Conservation (phyloP, 2,329 filamentous ascomycete species). For the Colletotrichum musae region DNA sequence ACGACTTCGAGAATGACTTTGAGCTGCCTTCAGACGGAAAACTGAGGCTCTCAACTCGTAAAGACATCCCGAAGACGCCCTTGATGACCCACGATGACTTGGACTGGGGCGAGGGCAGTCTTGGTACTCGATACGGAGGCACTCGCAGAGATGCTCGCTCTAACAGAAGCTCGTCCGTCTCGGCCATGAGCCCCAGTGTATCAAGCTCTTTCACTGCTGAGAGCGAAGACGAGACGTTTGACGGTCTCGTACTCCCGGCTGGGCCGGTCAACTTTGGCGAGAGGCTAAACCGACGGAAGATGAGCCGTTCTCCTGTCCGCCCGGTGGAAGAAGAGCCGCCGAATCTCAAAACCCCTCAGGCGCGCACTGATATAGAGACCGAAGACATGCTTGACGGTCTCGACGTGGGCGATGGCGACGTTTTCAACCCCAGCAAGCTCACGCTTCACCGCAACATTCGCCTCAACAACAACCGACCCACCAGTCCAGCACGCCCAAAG, state of each 20-base stretch:
- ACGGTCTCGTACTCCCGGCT: conserved; percentile 87
- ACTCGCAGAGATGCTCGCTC: conserved; percentile 85
- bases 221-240: conserved; percentile 93
- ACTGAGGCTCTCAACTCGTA: conserved; percentile 73
- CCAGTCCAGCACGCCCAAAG: conserved; percentile 79
- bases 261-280: conserved; percentile 88
- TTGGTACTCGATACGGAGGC: conserved; percentile 91
- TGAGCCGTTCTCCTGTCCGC: conserved; percentile 69
- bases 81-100: conserved; percentile 79
- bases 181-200: conserved; percentile 91
- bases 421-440: conserved; percentile 84
- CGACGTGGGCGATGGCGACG: conserved; percentile 86
- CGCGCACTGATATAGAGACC: conserved; percentile 60
- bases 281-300: conserved; percentile 80
- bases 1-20: conserved; percentile 81
- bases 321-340: conserved; percentile 55
- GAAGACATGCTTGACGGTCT: conserved; percentile 91
- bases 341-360: conserved; percentile 49
- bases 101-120: conserved; percentile 94
- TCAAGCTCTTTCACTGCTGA: conserved; percentile 92
- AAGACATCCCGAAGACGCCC: conserved; percentile 75
- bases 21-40: conserved; percentile 78
- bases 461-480: conserved; percentile 79
- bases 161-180: conserved; percentile 87
- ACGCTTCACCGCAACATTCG: conserved; percentile 94